Percentiles rank a stretch among this genome's conserved stretches.
Evolutionary conservation across 345 rosid genomes (phyloP).

Genomic region (Brassica incana): DNA sequence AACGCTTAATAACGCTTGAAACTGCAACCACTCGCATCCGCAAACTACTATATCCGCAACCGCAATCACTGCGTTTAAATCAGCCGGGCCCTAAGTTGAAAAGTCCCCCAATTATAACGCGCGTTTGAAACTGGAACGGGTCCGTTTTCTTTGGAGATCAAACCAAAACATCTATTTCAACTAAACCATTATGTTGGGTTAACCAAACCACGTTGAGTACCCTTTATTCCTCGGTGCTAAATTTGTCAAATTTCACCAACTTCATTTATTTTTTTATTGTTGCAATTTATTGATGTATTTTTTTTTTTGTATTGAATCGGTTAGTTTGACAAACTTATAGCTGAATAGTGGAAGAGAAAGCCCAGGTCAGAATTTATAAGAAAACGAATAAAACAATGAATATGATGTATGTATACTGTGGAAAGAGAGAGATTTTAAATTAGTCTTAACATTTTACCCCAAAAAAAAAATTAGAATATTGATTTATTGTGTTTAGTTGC

Average conservation of each 20-base stretch:
- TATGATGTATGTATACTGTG: neutral
- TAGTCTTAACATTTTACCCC: too few relatives aligned
- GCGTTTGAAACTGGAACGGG: conserved; percentile 14
- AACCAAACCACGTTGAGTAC: conserved; percentile 9
- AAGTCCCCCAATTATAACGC: conserved; percentile 20
- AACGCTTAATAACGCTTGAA: too few relatives aligned
- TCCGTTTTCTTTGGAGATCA: neutral
- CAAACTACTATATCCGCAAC: too few relatives aligned
- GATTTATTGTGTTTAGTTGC: neutral
- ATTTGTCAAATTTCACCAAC: neutral
- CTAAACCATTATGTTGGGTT: neutral
- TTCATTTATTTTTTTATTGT: neutral
- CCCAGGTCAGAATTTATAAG: neutral
- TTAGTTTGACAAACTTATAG: neutral
- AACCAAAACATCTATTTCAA: neutral
- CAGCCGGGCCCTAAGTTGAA: neutral
- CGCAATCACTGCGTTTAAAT: too few relatives aligned
- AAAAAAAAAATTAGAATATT: neutral
- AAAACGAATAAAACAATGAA: neutral
- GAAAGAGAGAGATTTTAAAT: neutral
- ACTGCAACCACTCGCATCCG: too few relatives aligned
- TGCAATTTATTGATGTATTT: neutral
- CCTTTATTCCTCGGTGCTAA: neutral
- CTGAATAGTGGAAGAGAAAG: neutral
- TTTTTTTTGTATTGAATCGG: neutral